A percentile compares a stretch with the other conserved stretches of the same genome.
phyloP scores from a whole-genome alignment of 768 basidiomycete species.

The Rhodotorula kratochvilovae region DNA sequence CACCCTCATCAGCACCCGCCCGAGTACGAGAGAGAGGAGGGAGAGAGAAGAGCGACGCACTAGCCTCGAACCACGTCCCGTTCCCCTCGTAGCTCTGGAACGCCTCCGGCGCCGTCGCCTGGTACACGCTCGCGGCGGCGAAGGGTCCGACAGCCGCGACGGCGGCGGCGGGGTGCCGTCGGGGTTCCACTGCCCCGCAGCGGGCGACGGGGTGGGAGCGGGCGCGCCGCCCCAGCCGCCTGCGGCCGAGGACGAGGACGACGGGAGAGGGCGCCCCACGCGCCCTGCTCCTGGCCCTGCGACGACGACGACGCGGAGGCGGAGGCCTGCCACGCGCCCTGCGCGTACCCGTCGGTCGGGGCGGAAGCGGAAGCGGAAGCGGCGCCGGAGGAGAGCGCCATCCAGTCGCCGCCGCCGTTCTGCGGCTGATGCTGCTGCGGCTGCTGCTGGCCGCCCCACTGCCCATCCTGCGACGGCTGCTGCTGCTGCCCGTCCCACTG shows the following conservation, averaged over 20 bases:
- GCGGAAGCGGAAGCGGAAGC: too few relatives aligned
- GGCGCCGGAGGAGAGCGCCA: too few relatives aligned
- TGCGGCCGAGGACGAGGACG: too few relatives aligned
- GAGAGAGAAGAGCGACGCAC: not conserved
- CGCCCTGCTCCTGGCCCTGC: too few relatives aligned
- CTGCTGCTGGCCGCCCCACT: too few relatives aligned
- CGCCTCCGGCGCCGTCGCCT: conserved; percentile 9
- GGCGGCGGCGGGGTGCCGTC: not conserved
- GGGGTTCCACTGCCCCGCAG: not conserved
- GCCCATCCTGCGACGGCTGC: too few relatives aligned
- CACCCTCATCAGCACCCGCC: too few relatives aligned
- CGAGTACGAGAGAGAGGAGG: not conserved
- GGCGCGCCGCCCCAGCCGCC: not conserved
- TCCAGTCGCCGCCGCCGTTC: too few relatives aligned
- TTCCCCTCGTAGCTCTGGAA: conserved; percentile 14
- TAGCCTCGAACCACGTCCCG: conserved; percentile 16
- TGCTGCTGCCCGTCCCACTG: not conserved
- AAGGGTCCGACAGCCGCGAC: not conserved
- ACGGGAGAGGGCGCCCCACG: too few relatives aligned
- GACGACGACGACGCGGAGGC: not conserved
- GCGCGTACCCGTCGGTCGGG: not conserved
- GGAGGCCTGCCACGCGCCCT: not conserved
- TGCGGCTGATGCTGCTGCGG: too few relatives aligned
- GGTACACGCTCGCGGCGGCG: not conserved
- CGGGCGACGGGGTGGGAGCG: too few relatives aligned